phyloP scores from a whole-genome alignment of 805 yeast species.

The Kodamaea hsintzibuensis region DNA sequence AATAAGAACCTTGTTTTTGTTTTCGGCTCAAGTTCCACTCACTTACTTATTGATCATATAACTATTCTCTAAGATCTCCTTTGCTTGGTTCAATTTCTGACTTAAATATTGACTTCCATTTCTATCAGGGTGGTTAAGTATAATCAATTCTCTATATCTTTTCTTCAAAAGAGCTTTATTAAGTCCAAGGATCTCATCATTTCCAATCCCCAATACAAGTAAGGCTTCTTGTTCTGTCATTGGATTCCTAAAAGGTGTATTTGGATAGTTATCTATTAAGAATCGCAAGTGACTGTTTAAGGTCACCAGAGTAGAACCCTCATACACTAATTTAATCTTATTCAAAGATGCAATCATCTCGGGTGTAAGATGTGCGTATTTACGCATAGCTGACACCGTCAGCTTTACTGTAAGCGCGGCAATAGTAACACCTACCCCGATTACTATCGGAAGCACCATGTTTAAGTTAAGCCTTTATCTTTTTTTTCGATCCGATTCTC shows the following conservation, averaged over 20 bases:
- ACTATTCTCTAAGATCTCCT: conserved; percentile 41
- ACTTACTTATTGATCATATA: conserved; percentile 27
- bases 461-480: neutral
- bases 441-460: conserved; percentile 47
- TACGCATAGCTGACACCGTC: conserved; percentile 29
- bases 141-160: conserved; percentile 40
- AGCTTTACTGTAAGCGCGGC: conserved; percentile 48
- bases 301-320: neutral
- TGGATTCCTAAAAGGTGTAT: conserved; percentile 31
- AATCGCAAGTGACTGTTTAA: conserved; percentile 15
- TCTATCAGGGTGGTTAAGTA: conserved; percentile 45
- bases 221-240: conserved; percentile 49
- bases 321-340: conserved; percentile 20
- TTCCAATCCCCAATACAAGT: conserved; percentile 41
- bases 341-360: conserved; percentile 38
- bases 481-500: neutral
- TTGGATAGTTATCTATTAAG: conserved; percentile 20
- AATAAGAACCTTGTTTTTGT: neutral
- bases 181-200: conserved; percentile 33
- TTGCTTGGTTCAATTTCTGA: conserved; percentile 46
- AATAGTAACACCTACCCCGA: conserved; percentile 56
- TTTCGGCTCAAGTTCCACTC: neutral
- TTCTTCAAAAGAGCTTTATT: conserved; percentile 28
- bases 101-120: conserved; percentile 41
- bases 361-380: conserved; percentile 31